phyloP scores from a whole-genome alignment of 2,329 filamentous ascomycete species.

The Zalaria obscura region DNA sequence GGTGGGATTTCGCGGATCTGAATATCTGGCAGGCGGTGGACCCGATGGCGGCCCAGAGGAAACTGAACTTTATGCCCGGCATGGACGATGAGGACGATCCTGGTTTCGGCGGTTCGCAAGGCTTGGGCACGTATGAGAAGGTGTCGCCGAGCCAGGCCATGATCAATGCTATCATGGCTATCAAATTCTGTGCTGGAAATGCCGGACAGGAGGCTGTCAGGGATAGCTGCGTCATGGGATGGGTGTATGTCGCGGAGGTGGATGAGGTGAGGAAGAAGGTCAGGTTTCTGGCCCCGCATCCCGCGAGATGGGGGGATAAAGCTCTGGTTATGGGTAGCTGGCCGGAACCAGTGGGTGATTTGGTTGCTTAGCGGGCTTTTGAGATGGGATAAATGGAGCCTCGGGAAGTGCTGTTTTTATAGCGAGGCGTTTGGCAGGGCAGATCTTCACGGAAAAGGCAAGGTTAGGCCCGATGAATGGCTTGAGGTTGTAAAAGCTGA shows the following conservation, averaged over 20 bases:
- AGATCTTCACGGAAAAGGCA: not conserved
- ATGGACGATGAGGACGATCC: slow-evolving; percentile 33
- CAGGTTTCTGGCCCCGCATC: slow-evolving; percentile 70
- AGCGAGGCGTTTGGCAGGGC: no score
- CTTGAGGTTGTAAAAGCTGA: no score
- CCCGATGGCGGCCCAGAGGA: slow-evolving; percentile 1
- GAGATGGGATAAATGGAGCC: no score
- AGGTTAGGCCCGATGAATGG: no score
- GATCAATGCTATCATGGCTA: slow-evolving; percentile 69
- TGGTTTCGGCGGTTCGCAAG: not conserved
- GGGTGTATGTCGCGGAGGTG: slow-evolving; percentile 83
- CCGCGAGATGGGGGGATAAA: slow-evolving; percentile 62
- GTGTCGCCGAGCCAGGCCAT: slow-evolving; percentile 53
- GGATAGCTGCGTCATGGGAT: slow-evolving; percentile 77
- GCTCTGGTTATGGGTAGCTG: slow-evolving; percentile 75
- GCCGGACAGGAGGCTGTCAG: slow-evolving; percentile 61
- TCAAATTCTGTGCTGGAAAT: slow-evolving; percentile 55
- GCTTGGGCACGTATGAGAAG: slow-evolving; percentile 22
- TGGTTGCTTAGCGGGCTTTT: slow-evolving; percentile 39
- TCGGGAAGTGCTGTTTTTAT: no score
- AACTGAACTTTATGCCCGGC: slow-evolving; percentile 21
- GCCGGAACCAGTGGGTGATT: slow-evolving; percentile 71
- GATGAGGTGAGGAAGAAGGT: slow-evolving; percentile 73
- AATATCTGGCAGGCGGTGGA: slow-evolving; percentile 41
- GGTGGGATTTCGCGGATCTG: slow-evolving; percentile 62